phyloP scores from a whole-genome alignment of 2,329 filamentous ascomycete genomes.

The Verticillium klebahnii region DNA sequence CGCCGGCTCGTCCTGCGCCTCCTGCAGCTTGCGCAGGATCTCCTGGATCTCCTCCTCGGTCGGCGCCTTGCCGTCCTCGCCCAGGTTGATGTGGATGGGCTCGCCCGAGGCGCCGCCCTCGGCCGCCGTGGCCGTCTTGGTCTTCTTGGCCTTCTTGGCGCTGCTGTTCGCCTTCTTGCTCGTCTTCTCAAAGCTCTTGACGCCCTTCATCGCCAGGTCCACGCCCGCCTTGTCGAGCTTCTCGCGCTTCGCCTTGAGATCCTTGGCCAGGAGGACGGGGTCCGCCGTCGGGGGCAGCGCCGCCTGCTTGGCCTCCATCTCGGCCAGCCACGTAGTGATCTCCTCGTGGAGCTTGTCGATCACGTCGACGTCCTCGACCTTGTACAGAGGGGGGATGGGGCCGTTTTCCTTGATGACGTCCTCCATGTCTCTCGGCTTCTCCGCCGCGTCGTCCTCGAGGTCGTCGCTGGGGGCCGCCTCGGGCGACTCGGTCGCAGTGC shows the following conservation, averaged over 20 bases:
- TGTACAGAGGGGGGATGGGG: slow-evolving; percentile 64
- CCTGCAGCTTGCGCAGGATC: slow-evolving; percentile 34
- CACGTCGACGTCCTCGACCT: slow-evolving; percentile 62
- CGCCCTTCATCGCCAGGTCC: slow-evolving; percentile 66
- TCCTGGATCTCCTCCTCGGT: slow-evolving; percentile 46
- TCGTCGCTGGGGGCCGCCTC: slow-evolving; percentile 47
- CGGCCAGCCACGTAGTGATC: slow-evolving; percentile 68
- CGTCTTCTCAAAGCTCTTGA: slow-evolving; percentile 49
- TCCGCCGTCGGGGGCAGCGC: slow-evolving; percentile 67
- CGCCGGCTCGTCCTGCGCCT: slow-evolving; percentile 22
- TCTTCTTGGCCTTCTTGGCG: slow-evolving; percentile 40
- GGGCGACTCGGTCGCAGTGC: slow-evolving; percentile 38
- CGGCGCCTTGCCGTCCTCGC: slow-evolving; percentile 20
- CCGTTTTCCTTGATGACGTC: slow-evolving; percentile 40
- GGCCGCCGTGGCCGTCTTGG: slow-evolving; percentile 34
- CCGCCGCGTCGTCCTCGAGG: slow-evolving; percentile 66
- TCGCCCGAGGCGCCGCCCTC: slow-evolving; percentile 32
- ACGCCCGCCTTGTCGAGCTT: slow-evolving; percentile 67
- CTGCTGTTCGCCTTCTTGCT: slow-evolving; percentile 34
- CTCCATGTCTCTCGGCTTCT: slow-evolving; percentile 38
- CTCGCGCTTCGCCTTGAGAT: slow-evolving; percentile 63
- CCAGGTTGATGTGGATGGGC: slow-evolving; percentile 34
- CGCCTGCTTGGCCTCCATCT: slow-evolving; percentile 66
- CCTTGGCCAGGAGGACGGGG: slow-evolving; percentile 67
- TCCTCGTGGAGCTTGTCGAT: slow-evolving; percentile 60